These are phyloP conservation scores for Erigeron canadensis DNA, from an alignment of 129 eudicot genomes.

Conservation along the genomic window DNA sequence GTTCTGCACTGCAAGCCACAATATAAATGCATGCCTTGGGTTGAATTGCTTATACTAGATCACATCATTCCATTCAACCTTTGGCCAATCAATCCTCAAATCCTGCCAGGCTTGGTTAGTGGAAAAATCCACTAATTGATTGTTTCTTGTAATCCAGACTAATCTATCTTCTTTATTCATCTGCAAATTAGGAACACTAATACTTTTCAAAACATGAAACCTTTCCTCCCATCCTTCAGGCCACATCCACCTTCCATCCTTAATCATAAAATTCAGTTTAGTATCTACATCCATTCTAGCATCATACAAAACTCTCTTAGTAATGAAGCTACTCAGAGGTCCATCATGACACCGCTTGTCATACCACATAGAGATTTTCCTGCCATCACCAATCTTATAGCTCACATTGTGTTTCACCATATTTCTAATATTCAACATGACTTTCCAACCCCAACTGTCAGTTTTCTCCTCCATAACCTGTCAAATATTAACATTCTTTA, in stretches of 20 bases:
- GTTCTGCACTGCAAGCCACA: background rate
- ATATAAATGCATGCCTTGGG: background rate
- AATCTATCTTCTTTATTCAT: background rate
- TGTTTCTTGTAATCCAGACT: background rate
- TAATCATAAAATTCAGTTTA: too few species aligned
- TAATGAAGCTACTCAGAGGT: background rate
- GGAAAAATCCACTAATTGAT: background rate
- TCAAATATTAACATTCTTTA: background rate
- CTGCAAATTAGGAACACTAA: too few species aligned
- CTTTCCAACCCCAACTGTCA: background rate
- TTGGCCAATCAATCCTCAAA: background rate
- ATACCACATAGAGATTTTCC: too few species aligned
- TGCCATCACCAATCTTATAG: background rate
- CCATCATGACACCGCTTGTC: too few species aligned
- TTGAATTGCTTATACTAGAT: background rate
- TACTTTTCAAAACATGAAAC: background rate
- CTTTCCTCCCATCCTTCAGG: background rate
- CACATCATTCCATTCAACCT: background rate
- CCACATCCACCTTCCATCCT: background rate
- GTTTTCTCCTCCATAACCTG: too few species aligned
- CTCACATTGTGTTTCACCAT: background rate
- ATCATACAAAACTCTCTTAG: background rate
- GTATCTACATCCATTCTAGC: background rate
- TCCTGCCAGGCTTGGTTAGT: background rate
- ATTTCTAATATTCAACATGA: background rate